A percentile compares a stretch with the other conserved stretches of the same genome.
Evolutionary conservation across 2,329 filamentous ascomycete genomes (phyloP).

Genomic region (Hirsutella minnesotensis): DNA sequence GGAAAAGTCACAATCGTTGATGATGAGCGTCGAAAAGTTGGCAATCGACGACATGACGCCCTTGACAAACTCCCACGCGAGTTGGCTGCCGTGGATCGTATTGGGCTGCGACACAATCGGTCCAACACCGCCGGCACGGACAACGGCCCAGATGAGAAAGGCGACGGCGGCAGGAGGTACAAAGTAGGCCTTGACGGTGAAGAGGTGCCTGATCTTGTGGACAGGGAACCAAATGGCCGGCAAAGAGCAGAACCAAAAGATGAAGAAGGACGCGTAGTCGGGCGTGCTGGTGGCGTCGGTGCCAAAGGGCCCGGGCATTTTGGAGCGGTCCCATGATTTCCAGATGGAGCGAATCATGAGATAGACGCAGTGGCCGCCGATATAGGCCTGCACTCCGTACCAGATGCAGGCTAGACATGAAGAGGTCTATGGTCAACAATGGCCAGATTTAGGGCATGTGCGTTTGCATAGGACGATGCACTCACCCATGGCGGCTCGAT

Average conservation of each 20-base stretch:
- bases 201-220: conserved; percentile 77
- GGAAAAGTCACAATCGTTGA: conserved; percentile 73
- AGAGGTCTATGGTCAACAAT: no score
- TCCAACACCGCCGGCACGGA: conserved; percentile 70
- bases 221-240: conserved; percentile 86
- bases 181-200: conserved; percentile 79
- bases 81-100: conserved; percentile 48
- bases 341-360: conserved; percentile 84
- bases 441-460: background rate
- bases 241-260: conserved; percentile 73
- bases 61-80: conserved; percentile 74
- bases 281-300: conserved; percentile 56
- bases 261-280: conserved; percentile 70
- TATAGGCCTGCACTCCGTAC: conserved; percentile 80
- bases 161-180: conserved; percentile 74
- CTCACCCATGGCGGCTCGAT: conserved; percentile 66
- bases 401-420: conserved; percentile 55
- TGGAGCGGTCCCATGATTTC: conserved; percentile 48
- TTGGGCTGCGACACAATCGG: conserved; percentile 65
- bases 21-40: conserved; percentile 82
- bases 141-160: conserved; percentile 80
- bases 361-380: conserved; percentile 74
- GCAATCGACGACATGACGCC: conserved; percentile 83
- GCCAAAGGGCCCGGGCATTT: conserved; percentile 56
- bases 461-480: conserved; percentile 1